phyloP scores from a whole-genome alignment of 768 basidiomycete species.

The Termitomyces sp. region DNA sequence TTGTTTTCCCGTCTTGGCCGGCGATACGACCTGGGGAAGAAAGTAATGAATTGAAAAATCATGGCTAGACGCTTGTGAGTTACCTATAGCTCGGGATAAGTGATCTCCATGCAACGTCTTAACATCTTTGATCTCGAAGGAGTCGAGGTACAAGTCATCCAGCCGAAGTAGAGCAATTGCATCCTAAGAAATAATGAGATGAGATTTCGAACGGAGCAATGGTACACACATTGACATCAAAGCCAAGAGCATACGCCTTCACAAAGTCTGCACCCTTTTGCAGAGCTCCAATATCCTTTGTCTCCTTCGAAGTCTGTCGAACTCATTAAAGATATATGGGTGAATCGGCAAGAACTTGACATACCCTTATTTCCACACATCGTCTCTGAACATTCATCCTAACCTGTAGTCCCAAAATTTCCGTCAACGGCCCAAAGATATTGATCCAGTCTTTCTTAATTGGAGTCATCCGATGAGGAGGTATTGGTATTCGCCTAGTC shows the following conservation, averaged over 20 bases:
- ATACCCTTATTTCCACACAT: slow-evolving; percentile 90
- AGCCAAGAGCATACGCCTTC: slow-evolving; percentile 91
- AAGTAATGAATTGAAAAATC: slow-evolving; percentile 6
- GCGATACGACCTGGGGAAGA: slow-evolving; percentile 80
- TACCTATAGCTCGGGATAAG: slow-evolving; percentile 94
- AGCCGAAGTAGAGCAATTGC: slow-evolving; percentile 92
- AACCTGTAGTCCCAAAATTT: slow-evolving; percentile 92
- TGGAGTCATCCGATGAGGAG: slow-evolving; percentile 97
- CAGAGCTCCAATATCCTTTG: slow-evolving; percentile 87
- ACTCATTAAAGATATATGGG: not conserved
- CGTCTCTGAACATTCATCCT: slow-evolving; percentile 93
- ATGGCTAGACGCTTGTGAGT: slow-evolving; percentile 13
- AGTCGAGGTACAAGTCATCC: slow-evolving; percentile 97
- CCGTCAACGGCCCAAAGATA: slow-evolving; percentile 82
- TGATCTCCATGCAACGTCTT: slow-evolving; percentile 98
- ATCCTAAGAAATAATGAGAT: slow-evolving; percentile 53
- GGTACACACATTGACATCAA: slow-evolving; percentile 84
- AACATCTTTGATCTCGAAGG: slow-evolving; percentile 98
- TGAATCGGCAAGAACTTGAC: slow-evolving; percentile 25
- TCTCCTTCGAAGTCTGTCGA: slow-evolving; percentile 86
- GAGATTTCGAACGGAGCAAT: not conserved
- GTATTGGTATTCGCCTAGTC: slow-evolving; percentile 85
- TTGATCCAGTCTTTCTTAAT: slow-evolving; percentile 57
- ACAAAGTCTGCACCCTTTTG: slow-evolving; percentile 98
- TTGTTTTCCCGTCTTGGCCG: slow-evolving; percentile 97